These are phyloP conservation scores for Coniosporium tulheliwenetii DNA, from an alignment of 2,329 filamentous ascomycete species.

Conservation along the genomic window DNA sequence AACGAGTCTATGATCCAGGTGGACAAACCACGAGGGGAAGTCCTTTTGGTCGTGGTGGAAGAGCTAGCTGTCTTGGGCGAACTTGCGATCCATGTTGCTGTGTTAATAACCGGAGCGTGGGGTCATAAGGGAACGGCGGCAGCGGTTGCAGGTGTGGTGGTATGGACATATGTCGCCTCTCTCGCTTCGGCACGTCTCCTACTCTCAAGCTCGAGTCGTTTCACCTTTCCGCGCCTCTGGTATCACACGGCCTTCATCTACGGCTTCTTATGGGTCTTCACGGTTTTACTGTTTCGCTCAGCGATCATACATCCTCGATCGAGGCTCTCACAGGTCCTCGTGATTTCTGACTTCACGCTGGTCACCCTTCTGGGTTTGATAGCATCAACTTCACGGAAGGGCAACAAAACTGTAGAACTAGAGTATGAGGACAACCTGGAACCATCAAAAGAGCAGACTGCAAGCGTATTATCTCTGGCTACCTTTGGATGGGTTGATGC, in stretches of 20 bases:
- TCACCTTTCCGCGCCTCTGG: constrained; percentile 66
- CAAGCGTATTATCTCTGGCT: constrained; percentile 73
- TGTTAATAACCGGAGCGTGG: constrained; percentile 46
- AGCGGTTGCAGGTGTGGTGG: constrained; percentile 49
- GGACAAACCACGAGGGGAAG: constrained; percentile 60
- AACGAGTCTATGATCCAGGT: constrained; percentile 45
- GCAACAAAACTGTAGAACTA: constrained; percentile 75
- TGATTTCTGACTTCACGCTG: constrained; percentile 60
- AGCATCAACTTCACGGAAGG: constrained; percentile 69
- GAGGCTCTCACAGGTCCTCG: constrained; percentile 43
- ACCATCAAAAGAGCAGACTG: constrained; percentile 72
- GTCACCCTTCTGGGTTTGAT: constrained; percentile 60
- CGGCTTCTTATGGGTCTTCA: constrained; percentile 64
- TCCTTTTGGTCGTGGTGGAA: constrained; percentile 56
- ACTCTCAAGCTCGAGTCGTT: constrained; percentile 40
- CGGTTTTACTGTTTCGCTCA: constrained; percentile 67
- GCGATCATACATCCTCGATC: constrained; percentile 64
- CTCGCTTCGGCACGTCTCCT: constrained; percentile 58
- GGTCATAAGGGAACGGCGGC: constrained; percentile 41
- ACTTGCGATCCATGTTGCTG: constrained; percentile 51
- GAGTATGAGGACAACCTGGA: constrained; percentile 82
- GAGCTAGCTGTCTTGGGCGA: constrained; percentile 58
- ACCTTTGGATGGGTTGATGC: constrained; percentile 86
- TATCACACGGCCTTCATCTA: constrained; percentile 86
- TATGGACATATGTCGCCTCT: constrained; percentile 68